A percentile compares a stretch with the other conserved stretches of the same genome.
These are phyloP conservation scores for Deinandra increscens DNA, from an alignment of 129 eudicot genomes.

Conservation along the genomic window DNA sequence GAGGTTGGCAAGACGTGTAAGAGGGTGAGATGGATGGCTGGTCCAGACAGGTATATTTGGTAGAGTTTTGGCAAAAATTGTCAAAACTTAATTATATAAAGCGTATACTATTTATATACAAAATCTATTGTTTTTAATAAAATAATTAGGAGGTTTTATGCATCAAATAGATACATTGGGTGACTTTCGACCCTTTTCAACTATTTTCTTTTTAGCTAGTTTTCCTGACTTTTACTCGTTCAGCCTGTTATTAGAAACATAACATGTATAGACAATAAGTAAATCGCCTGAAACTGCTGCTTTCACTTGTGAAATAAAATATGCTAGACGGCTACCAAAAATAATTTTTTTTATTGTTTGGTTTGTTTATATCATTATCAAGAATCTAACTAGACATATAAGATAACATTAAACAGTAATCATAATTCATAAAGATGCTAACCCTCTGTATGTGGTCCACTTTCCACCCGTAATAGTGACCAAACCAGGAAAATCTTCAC, in stretches of 20 bases:
- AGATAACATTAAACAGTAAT: background rate
- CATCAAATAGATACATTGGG: background rate
- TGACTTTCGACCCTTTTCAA: background rate
- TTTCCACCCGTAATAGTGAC: conserved; percentile 97
- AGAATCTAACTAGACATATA: conserved; percentile 18
- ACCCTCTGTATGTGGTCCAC: conserved; percentile 99
- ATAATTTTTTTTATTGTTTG: conserved; percentile 1
- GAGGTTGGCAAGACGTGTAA: background rate
- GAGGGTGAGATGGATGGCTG: background rate
- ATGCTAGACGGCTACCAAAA: conserved; percentile 5
- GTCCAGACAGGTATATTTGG: background rate
- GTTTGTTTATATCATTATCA: conserved; percentile 11
- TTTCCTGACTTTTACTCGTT: background rate
- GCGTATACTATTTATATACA: background rate
- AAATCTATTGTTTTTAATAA: background rate
- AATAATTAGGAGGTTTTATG: background rate
- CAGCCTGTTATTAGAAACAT: background rate
- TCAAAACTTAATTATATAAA: background rate
- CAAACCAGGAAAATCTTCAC: conserved; percentile 88
- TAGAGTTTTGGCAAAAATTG: background rate
- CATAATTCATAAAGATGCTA: conserved; percentile 13
- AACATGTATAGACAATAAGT: background rate
- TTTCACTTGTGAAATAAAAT: conserved; percentile 1
- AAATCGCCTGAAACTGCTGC: background rate
- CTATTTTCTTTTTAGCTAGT: background rate